Evolutionary conservation across 2,329 filamentous ascomycete species (phyloP), one percentile per base, ranked within the genome.

Genomic region (Penicillium sp.): DNA sequence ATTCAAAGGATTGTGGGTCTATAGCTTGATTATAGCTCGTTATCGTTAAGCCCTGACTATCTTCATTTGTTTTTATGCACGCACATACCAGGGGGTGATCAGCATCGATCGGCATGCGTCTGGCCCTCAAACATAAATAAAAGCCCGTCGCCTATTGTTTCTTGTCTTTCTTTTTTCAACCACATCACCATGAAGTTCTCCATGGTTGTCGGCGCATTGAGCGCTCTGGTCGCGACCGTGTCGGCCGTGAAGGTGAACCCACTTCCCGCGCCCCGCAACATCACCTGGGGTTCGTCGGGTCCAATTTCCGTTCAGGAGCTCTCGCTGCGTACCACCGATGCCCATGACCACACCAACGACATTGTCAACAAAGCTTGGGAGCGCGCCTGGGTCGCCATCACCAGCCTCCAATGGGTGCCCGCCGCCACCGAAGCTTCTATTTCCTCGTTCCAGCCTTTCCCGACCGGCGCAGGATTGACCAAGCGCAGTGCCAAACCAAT

Each of bases 221-320:
- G 70, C 53, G 67, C 76, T 55, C 69, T 78, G 59, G 71, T 72
- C 42, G 63, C 69, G 33, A 58, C 71, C 29, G 76, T 72, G 52
- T 69, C 74, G 39, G 80, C 80, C 29, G 79, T 84, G 52, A 71
- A 73, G 42, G 82, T 80, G 56, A 83, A 84, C 62, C 82, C 82
- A 55, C 76, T 84, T 43, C 82, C 82, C 48, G 82, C 81, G 46
- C 82, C 82, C 7, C 76, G 76, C 54, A 76, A 75, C 56, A 83
- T 84, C 63, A 77, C 76, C 52, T 84, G 82, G 82, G 81, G 80
- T 16, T 72, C 72, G 14, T 78, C 79, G 3, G 82, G 81, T n/a
- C 76, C 81, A 33, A 78, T 78, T 59, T 63, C 71, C 27, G 69
- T 84, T 19, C 65, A 68, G 14, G 57, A 70, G 33, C 67, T 83